These are phyloP conservation scores for sweet orange (Citrus sinensis) DNA, from an alignment of 345 rosid genomes.

Conservation along the genomic window DVS_A1.0 CM039162.1:26499501-26500000, in stretches of 20 bases:
- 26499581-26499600: neutral
- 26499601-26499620: neutral
- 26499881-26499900: neutral
- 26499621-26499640: neutral
- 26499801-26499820: neutral
- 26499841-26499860: neutral
- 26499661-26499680: neutral
- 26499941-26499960: neutral
- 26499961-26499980: neutral
- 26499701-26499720: neutral
- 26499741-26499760: no score
- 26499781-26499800: neutral
- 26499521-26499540: no score
- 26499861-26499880: neutral
- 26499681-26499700: neutral
- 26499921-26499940: neutral
- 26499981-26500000: no score
- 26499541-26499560: neutral
- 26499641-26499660: neutral
- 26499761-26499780: neutral
- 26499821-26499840: neutral
- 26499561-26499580: neutral
- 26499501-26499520: no score
- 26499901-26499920: neutral
- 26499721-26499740: neutral